Evolutionary conservation across 2,329 filamentous ascomycete species (phyloP), one percentile per base, ranked within the genome.

Genomic region (Penicillium sp.): DNA sequence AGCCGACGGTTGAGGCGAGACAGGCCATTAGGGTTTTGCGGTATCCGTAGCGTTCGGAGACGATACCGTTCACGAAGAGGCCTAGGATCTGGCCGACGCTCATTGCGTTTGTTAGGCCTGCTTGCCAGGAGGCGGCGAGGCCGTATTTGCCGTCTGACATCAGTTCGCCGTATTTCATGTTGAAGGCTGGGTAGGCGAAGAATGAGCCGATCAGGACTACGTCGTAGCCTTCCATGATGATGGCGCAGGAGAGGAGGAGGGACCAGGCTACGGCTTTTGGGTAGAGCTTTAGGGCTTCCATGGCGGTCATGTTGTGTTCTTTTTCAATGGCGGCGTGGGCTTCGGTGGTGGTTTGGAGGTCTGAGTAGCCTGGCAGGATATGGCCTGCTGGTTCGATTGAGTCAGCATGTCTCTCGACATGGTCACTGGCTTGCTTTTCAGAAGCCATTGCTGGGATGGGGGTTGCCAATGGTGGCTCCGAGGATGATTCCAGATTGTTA

Each of bases 141-240:
- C 71, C 65, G 48, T 72, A 72, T 10, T 49, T 60, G 0, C 67
- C 63, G 21, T 62, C 50, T 9, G 52, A 39, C 1, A 60, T 53
- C 2, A 52, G 65, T 5, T 61, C 34, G 23, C 62, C 62, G 49
- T 59, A 64, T 53, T 62, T 63, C 23, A 53, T 27, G 27, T 60
- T 57, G 54, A 62, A 74, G 7, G 65, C 63, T 7, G 69, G 69
- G 15, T 64, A 67, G 11, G 63, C 74, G 53, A 69, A 72, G 38
- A 78, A 64, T 8, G 61, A 67, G 43, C 65, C 62, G 29, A 78
- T 69, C 7, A 78, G 64, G 9, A 69, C 66, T 6, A 70, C 64
- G 49, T 78, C 74, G 65, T 72, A 77, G 5, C 75, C 75, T 61
- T 77, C 75, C 75, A 77, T 77, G 54, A 76, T 67, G 39, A 78